These are phyloP conservation scores for Salix exigua DNA, from an alignment of 345 rosid species.

Conservation along the genomic window DNA sequence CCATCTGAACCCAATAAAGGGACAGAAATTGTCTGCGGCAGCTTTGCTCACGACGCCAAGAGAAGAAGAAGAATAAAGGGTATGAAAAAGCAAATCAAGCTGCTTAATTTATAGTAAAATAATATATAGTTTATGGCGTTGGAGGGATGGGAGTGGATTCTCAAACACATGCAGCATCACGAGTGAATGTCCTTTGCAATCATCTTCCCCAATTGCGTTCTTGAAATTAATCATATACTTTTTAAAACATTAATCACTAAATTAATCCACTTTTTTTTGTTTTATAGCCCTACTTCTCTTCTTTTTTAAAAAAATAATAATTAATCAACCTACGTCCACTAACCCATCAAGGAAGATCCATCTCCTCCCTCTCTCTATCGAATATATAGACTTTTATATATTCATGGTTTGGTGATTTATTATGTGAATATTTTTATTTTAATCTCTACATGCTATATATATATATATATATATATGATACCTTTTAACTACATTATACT, in stretches of 20 bases:
- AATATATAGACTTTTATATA: background rate
- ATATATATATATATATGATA: background rate
- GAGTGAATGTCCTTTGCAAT: conserved; percentile 35
- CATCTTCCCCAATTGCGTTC: conserved; percentile 34
- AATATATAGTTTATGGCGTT: background rate
- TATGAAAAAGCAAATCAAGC: background rate
- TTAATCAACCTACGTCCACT: conserved; percentile 7
- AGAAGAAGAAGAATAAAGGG: background rate
- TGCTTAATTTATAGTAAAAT: background rate
- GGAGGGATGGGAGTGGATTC: conserved; percentile 26
- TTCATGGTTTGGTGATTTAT: background rate
- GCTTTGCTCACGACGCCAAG: background rate
- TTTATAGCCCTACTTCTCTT: background rate
- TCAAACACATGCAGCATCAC: conserved; percentile 37
- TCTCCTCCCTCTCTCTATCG: background rate
- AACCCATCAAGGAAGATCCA: conserved; percentile 7
- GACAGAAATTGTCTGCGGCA: background rate
- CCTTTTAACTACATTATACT: background rate
- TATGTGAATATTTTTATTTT: background rate
- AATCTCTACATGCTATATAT: background rate
- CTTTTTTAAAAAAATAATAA: background rate
- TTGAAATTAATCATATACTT: conserved; percentile 12
- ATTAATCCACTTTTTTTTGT: background rate
- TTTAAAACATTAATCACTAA: background rate
- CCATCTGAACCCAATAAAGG: background rate